phyloP scores from a whole-genome alignment of 306 rosid genomes.

The Rosa rugosa region DNA sequence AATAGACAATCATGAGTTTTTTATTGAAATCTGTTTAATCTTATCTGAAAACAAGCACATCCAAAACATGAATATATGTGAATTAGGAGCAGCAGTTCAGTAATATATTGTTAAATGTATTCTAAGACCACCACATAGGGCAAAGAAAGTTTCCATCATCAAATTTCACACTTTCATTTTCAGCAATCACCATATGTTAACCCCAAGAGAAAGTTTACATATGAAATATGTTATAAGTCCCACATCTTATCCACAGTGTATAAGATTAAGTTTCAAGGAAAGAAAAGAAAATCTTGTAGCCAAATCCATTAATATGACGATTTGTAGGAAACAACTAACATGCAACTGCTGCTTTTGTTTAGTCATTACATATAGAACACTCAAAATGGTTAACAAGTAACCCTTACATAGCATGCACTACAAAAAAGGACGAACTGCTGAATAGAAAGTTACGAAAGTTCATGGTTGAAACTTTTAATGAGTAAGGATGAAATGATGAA shows the following conservation, averaged over 20 bases:
- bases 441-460: background rate
- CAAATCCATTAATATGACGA: background rate
- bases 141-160: background rate
- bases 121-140: background rate
- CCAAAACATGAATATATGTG: background rate
- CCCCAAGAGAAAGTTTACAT: background rate
- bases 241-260: background rate
- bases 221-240: background rate
- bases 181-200: background rate
- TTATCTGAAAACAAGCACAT: background rate
- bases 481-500: background rate
- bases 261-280: background rate
- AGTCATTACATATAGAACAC: background rate
- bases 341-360: background rate
- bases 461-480: background rate
- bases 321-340: background rate
- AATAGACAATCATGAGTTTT: slow-evolving; percentile 25
- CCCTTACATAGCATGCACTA: background rate
- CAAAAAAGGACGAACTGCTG: background rate
- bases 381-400: background rate
- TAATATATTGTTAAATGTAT: background rate
- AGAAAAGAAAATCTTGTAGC: background rate
- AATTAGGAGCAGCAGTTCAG: background rate
- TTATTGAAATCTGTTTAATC: background rate
- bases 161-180: background rate